A percentile compares a stretch with the other conserved stretches of the same genome.
phyloP scores from a whole-genome alignment of 2,329 filamentous ascomycete species.

The Nemania serpens region DNA sequence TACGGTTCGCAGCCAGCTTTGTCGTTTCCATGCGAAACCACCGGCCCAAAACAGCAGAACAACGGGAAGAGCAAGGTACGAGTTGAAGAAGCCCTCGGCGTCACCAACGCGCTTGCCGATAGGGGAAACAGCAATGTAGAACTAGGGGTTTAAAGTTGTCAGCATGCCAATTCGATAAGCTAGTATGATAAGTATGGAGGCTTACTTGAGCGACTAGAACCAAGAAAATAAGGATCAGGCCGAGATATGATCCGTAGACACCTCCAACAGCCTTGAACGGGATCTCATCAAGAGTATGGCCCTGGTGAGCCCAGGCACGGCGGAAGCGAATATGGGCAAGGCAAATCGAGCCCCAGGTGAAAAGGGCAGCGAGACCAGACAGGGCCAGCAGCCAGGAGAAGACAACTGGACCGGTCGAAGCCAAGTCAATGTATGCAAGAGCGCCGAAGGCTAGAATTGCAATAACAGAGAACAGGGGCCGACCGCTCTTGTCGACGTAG shows the following conservation, averaged over 20 bases:
- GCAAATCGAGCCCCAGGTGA: conserved; percentile 73
- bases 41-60: conserved; percentile 57
- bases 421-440: conserved; percentile 55
- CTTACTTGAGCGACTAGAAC: conserved; percentile 59
- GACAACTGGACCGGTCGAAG: conserved; percentile 51
- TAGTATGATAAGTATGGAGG: not conserved
- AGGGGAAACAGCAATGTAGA: conserved; percentile 52
- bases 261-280: conserved; percentile 67
- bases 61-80: conserved; percentile 59
- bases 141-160: conserved; percentile 36
- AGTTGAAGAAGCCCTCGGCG: conserved; percentile 56
- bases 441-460: conserved; percentile 54
- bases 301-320: conserved; percentile 63
- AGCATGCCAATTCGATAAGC: not conserved
- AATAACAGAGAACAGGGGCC: conserved; percentile 57
- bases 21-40: conserved; percentile 68
- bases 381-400: conserved; percentile 71
- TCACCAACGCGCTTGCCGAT: conserved; percentile 39
- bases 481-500: conserved; percentile 62
- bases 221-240: conserved; percentile 60
- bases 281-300: conserved; percentile 69
- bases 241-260: conserved; percentile 67
- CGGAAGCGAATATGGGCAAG: conserved; percentile 73
- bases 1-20: conserved; percentile 58
- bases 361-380: conserved; percentile 67